phyloP scores from a whole-genome alignment of 768 basidiomycete genomes.

The Naganishia randhawae region DNA sequence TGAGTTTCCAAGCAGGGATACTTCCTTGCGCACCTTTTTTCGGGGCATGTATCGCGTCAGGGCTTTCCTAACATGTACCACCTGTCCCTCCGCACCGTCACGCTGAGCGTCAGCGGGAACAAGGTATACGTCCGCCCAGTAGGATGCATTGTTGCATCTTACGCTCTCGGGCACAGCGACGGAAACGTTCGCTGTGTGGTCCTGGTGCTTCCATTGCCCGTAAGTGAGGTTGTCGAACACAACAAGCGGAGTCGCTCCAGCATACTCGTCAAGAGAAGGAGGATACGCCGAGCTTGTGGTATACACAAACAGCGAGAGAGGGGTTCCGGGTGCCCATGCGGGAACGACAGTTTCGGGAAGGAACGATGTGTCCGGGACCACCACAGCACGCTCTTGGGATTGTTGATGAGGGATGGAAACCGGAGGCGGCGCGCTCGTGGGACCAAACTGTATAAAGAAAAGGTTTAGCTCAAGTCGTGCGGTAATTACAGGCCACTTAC shows the following conservation, averaged over 20 bases:
- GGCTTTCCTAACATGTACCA: slow-evolving; percentile 41
- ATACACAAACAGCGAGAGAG: slow-evolving; percentile 44
- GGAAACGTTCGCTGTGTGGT: slow-evolving; percentile 38
- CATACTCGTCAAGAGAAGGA: slow-evolving; percentile 13
- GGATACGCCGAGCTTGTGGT: slow-evolving; percentile 33
- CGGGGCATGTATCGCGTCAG: slow-evolving; percentile 79
- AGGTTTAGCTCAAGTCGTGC: too few species aligned
- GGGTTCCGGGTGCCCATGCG: slow-evolving; percentile 44
- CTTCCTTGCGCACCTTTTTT: slow-evolving; percentile 70
- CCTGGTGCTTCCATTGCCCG: slow-evolving; percentile 44
- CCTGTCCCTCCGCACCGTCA: background rate
- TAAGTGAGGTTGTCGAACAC: slow-evolving; percentile 46
- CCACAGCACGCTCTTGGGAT: slow-evolving; percentile 1
- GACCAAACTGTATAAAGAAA: background rate
- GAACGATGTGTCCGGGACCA: background rate
- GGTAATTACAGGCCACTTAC: too few species aligned
- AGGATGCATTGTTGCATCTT: slow-evolving; percentile 38
- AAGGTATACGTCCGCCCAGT: slow-evolving; percentile 45
- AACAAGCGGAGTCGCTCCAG: slow-evolving; percentile 34
- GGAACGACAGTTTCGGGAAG: slow-evolving; percentile 26
- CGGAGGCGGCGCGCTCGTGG: background rate
- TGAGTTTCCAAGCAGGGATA: slow-evolving; percentile 60
- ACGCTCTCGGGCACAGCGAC: slow-evolving; percentile 46
- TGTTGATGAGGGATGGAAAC: background rate
- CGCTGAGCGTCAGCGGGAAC: slow-evolving; percentile 19